phyloP scores from a whole-genome alignment of 2,329 filamentous ascomycete species.

The Nothophoma quercina region DNA sequence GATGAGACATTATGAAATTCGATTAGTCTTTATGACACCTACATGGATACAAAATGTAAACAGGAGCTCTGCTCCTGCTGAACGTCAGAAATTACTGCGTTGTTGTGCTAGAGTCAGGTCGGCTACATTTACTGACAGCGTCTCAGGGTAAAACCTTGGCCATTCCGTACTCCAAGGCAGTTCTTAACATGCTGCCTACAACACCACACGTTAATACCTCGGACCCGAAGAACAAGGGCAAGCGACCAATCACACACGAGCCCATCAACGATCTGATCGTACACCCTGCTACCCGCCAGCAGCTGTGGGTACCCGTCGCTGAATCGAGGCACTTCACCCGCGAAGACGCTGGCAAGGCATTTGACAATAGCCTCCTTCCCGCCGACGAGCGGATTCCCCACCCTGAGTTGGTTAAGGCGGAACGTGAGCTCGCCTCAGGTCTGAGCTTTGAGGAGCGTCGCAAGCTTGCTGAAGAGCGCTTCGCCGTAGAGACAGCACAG shows the following conservation, averaged over 20 bases:
- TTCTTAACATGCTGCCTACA: slow-evolving; percentile 79
- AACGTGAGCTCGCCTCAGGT: slow-evolving; percentile 48
- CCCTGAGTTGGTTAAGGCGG: slow-evolving; percentile 62
- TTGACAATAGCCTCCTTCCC: slow-evolving; percentile 65
- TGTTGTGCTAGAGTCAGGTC: not conserved
- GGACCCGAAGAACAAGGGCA: slow-evolving; percentile 35
- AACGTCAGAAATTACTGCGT: slow-evolving; percentile 45
- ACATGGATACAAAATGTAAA: slow-evolving; percentile 82
- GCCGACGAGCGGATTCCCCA: slow-evolving; percentile 71
- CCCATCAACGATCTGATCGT: slow-evolving; percentile 70
- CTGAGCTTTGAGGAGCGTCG: slow-evolving; percentile 45
- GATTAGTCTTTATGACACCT: slow-evolving; percentile 99
- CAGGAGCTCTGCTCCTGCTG: slow-evolving; percentile 74
- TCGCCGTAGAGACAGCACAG: slow-evolving; percentile 43
- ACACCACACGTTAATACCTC: slow-evolving; percentile 58
- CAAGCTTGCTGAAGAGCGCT: slow-evolving; percentile 40
- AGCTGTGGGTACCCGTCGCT: slow-evolving; percentile 69
- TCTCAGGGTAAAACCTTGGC: slow-evolving; percentile 78
- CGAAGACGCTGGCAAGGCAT: slow-evolving; percentile 69
- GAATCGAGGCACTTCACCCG: slow-evolving; percentile 72
- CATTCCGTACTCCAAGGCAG: slow-evolving; percentile 75
- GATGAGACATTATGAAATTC: slow-evolving; percentile 78
- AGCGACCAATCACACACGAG: slow-evolving; percentile 60
- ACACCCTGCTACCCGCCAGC: slow-evolving; percentile 61
- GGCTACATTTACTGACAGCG: slow-evolving; percentile 24